A percentile compares a stretch with the other conserved stretches of the same genome.
Evolutionary conservation across 306 rosid species (phyloP).

Genomic region (Vicia villosa): DNA sequence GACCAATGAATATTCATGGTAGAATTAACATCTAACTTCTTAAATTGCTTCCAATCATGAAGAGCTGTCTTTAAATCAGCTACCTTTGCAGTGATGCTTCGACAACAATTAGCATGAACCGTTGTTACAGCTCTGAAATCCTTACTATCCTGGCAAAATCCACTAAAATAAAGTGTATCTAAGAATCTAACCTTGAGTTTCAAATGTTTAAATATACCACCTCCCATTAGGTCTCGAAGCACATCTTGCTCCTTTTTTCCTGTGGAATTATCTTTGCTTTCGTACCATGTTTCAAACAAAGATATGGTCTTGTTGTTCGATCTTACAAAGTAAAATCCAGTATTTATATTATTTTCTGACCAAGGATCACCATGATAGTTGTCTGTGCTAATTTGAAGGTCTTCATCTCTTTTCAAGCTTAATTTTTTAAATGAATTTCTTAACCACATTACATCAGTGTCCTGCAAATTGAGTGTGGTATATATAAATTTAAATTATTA

Average conservation of each 20-base stretch:
- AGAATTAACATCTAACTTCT: slow-evolving; percentile 19
- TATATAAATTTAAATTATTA: too few relatives aligned
- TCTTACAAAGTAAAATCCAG: slow-evolving; percentile 68
- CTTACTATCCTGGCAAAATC: slow-evolving; percentile 77
- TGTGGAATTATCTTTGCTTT: slow-evolving; percentile 52
- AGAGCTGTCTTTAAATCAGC: slow-evolving; percentile 49
- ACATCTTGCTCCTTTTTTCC: slow-evolving; percentile 84
- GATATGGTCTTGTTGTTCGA: slow-evolving; percentile 72
- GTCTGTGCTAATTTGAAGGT: slow-evolving; percentile 71
- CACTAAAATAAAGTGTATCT: slow-evolving; percentile 74
- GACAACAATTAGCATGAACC: slow-evolving; percentile 82
- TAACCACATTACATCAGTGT: slow-evolving; percentile 86
- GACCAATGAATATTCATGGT: slow-evolving; percentile 43
- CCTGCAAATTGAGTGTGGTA: slow-evolving; percentile 39
- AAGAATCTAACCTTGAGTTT: slow-evolving; percentile 68
- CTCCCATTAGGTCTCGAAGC: slow-evolving; percentile 37
- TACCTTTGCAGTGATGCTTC: slow-evolving; percentile 64
- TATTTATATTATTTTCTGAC: slow-evolving; percentile 61
- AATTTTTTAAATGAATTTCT: slow-evolving; percentile 66
- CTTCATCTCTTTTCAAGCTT: slow-evolving; percentile 56
- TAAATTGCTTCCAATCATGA: slow-evolving; percentile 72
- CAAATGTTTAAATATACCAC: slow-evolving; percentile 44
- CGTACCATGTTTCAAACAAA: slow-evolving; percentile 68
- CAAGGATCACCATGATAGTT: slow-evolving; percentile 48
- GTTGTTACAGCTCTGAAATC: slow-evolving; percentile 59